These are phyloP conservation scores for Euphorbia pulcherrima DNA, from an alignment of 345 rosid genomes.

Conservation along the genomic window DNA sequence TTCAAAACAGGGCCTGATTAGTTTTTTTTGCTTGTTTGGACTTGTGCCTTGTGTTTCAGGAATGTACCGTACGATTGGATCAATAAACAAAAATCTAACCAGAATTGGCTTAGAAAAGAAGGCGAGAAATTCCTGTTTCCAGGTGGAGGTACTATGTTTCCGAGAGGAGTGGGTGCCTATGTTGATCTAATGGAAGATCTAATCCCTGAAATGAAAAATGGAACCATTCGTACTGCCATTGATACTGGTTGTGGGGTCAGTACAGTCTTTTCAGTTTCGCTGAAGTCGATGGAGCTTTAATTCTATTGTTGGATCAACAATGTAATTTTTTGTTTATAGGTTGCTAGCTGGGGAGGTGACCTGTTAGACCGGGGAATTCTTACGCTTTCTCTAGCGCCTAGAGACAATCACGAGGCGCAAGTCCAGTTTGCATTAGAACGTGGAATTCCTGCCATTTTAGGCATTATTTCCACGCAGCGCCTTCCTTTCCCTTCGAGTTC, in stretches of 20 bases:
- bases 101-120: slow-evolving; percentile 86
- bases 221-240: slow-evolving; percentile 83
- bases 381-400: slow-evolving; percentile 91
- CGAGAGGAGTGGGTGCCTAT: slow-evolving; percentile 85
- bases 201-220: slow-evolving; percentile 93
- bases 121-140: slow-evolving; percentile 92
- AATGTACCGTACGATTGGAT: slow-evolving; percentile 99
- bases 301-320: neutral
- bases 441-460: slow-evolving; percentile 94
- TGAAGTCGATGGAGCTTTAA: neutral
- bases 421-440: slow-evolving; percentile 98
- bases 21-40: neutral
- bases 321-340: slow-evolving; percentile 38
- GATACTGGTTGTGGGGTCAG: slow-evolving; percentile 99
- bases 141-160: slow-evolving; percentile 99
- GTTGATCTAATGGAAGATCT: slow-evolving; percentile 91
- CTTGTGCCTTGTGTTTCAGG: slow-evolving; percentile 36
- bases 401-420: slow-evolving; percentile 99
- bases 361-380: slow-evolving; percentile 82
- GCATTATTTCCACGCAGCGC: slow-evolving; percentile 95
- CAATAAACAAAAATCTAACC: slow-evolving; percentile 92
- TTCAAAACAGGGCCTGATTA: too few relatives aligned
- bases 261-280: neutral
- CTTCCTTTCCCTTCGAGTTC: slow-evolving; percentile 95
- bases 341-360: slow-evolving; percentile 99